phyloP scores from a whole-genome alignment of 371 early-diverging fungal species.

The Saksenaea vasiformis region DNA sequence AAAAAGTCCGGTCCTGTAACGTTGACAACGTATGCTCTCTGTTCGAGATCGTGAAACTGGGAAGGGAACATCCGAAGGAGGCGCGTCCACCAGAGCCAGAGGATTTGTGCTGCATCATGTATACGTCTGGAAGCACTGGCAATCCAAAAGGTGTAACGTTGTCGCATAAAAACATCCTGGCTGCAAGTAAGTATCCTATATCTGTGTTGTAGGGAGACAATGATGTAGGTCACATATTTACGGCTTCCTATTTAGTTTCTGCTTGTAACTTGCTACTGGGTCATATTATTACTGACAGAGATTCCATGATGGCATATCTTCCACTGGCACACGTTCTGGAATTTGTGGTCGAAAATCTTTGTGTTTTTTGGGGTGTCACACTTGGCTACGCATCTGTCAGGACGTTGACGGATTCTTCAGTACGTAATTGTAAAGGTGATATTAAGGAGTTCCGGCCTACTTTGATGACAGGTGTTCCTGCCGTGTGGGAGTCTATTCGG shows the following conservation, averaged over 20 bases:
- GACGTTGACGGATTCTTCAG: conserved; percentile 88
- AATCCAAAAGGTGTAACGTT: conserved; percentile 89
- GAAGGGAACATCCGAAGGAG: conserved; percentile 62
- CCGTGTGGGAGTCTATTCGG: conserved; percentile 92
- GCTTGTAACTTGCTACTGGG: conserved; percentile 58
- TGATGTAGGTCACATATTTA: background rate
- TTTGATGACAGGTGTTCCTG: conserved; percentile 91
- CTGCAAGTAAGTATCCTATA: conserved; percentile 51
- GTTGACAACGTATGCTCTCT: conserved; percentile 26
- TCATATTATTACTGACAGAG: conserved; percentile 48
- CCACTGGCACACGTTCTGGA: conserved; percentile 95
- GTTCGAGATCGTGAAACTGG: conserved; percentile 66
- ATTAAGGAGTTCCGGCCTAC: conserved; percentile 91
- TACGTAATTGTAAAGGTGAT: conserved; percentile 94
- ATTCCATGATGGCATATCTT: conserved; percentile 86
- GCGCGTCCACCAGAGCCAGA: conserved; percentile 69
- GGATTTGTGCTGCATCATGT: conserved; percentile 92
- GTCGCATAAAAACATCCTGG: conserved; percentile 86
- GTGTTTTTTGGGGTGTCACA: conserved; percentile 73
- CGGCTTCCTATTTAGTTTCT: conserved; percentile 48
- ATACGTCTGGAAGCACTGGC: conserved; percentile 96
- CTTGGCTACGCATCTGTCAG: conserved; percentile 91
- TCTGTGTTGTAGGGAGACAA: background rate
- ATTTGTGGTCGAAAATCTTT: conserved; percentile 77
- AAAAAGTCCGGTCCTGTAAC: conserved; percentile 31